phyloP scores from a whole-genome alignment of 1,284 basidiomycete genomes.

The Puccinia hordei region DNA sequence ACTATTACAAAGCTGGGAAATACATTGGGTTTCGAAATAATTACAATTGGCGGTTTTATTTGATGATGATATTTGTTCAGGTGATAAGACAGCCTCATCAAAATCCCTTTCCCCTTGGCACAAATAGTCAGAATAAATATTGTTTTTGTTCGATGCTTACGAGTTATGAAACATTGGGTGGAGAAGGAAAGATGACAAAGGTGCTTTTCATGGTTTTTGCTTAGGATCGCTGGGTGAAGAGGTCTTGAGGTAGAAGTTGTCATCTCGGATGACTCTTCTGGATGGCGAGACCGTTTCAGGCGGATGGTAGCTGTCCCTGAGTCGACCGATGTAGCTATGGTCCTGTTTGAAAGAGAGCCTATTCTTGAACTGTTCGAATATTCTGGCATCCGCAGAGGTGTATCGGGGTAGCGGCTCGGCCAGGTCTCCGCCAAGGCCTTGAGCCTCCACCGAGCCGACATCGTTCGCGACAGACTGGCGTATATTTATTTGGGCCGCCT shows the following conservation, averaged over 20 bases:
- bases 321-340: slow-evolving; percentile 22
- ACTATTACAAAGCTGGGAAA: too few relatives aligned
- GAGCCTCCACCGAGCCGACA: not conserved
- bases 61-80: too few relatives aligned
- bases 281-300: not conserved
- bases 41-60: too few relatives aligned
- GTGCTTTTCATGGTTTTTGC: not conserved
- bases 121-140: too few relatives aligned
- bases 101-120: too few relatives aligned
- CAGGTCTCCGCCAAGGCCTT: too few relatives aligned
- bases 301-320: slow-evolving; percentile 5
- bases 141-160: too few relatives aligned
- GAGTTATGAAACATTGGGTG: too few relatives aligned
- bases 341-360: slow-evolving; percentile 23
- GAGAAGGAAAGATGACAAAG: not conserved
- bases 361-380: not conserved
- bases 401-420: slow-evolving; percentile 15
- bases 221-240: not conserved
- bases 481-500: not conserved
- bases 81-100: too few relatives aligned
- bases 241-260: not conserved
- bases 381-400: slow-evolving; percentile 19
- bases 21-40: too few relatives aligned
- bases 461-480: not conserved
- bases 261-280: not conserved